A percentile compares a stretch with the other conserved stretches of the same genome.
phyloP scores from a whole-genome alignment of 139 green algal species.

The Ostreobium quekettii region DNA sequence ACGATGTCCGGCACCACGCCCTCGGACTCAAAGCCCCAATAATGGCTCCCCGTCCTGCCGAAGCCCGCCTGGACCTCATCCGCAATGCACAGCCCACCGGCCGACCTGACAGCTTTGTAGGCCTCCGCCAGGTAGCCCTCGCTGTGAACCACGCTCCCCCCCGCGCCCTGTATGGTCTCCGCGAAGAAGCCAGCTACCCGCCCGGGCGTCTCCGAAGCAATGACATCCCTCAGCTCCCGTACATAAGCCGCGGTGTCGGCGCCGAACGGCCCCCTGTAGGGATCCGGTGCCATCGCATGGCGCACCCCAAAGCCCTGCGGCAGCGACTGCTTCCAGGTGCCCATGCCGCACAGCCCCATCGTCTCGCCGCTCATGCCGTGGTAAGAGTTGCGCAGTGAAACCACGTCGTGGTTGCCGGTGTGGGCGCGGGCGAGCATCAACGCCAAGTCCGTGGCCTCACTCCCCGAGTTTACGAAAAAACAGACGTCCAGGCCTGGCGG shows the following conservation, averaged over 20 bases:
- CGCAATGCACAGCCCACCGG: conserved; percentile 88
- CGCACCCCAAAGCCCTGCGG: conserved; percentile 80
- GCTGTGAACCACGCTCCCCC: conserved; percentile 68
- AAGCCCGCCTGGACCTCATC: conserved; percentile 99
- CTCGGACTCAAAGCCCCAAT: conserved; percentile 92
- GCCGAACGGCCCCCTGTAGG: conserved; percentile 82
- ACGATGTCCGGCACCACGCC: conserved; percentile 75
- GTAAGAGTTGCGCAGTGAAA: conserved; percentile 88
- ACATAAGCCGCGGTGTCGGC: conserved; percentile 72
- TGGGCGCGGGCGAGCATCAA: conserved; percentile 65
- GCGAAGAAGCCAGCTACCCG: conserved; percentile 80
- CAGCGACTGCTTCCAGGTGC: conserved; percentile 87
- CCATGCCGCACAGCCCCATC: conserved; percentile 81
- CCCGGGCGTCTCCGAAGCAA: conserved; percentile 10
- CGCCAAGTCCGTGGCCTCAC: conserved; percentile 81
- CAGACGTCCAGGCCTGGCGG: conserved; percentile 41
- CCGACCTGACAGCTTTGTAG: conserved; percentile 80
- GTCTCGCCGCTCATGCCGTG: conserved; percentile 79
- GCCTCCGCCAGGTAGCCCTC: conserved; percentile 78
- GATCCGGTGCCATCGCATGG: conserved; percentile 85
- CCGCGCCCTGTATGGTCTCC: conserved; percentile 92
- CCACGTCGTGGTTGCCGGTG: conserved; percentile 80
- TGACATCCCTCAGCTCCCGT: conserved; percentile 45
- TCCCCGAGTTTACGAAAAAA: conserved; percentile 82
- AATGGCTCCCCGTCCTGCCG: conserved; percentile 80